Evolutionary conservation across 441 rosid genomes (phyloP), one percentile per base, ranked within the genome.

Genomic region (Populus hybrid): DNA sequence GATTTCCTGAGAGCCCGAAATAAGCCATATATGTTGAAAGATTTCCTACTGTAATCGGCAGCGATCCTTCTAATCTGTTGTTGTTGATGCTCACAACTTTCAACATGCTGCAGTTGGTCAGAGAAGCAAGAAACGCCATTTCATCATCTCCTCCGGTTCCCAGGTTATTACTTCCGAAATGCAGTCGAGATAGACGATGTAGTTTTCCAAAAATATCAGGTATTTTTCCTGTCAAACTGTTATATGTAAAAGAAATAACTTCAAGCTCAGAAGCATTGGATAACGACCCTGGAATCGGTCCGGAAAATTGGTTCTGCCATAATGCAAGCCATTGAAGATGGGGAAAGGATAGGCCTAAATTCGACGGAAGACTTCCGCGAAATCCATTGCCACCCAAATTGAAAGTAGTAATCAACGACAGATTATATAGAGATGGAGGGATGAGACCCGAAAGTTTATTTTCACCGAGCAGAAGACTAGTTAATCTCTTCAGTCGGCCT

Each of bases 21-120:
- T 38, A 36, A 19, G 0, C 11, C 32, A 23, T 38, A 9, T 11
- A 8, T 28, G 32, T 70, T 40, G 57, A 70, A 70, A 21, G 59
- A 10, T 70, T 40, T 53, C 19, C 32, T 11, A 40, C 26, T 6
- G 28, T 42, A 11, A 21, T 40, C 7, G 61, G 73, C 19, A 70
- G 46, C 24, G 21, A 70, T 16, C 73, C 73, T 70, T 19, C 34
- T 8, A 70, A 70, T 70, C 32, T 70, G 73, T 38, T 70, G 32
- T 30, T 30, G 14, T 21, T 14, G 23, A 70, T 23, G 42, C 59
- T 57, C 35, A 70, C 9, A 21, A 5, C 28, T n/a, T 40, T 14
- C 73, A 38, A 24, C 12, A 8, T 38, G 28, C 59, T 70, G 32
- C 59, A 38, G 32, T 70, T 70, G 7, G 28, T 30, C 5, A 70